phyloP scores from a whole-genome alignment of 2,329 filamentous ascomycete genomes.

The Fusarium sp. region DNA sequence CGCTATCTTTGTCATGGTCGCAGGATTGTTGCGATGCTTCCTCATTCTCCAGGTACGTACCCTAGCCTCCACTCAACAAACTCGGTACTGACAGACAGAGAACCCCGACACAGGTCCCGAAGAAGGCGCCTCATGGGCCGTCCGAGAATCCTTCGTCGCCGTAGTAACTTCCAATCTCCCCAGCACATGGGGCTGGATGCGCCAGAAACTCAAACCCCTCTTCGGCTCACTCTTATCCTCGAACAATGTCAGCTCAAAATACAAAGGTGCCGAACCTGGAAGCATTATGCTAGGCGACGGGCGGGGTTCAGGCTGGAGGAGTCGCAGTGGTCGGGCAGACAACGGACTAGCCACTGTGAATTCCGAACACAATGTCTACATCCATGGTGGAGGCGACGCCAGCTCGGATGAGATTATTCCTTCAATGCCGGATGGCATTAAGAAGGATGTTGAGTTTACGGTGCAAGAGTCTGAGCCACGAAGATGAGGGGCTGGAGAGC shows the following conservation, averaged over 20 bases:
- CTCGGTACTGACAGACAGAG: conserved; percentile 28
- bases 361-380: conserved; percentile 20
- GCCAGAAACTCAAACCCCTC: conserved; percentile 43
- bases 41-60: conserved; percentile 50
- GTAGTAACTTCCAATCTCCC: conserved; percentile 54
- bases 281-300: conserved; percentile 42
- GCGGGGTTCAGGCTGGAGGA: conserved; percentile 31
- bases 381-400: conserved; percentile 32
- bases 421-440: conserved; percentile 7
- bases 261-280: conserved; percentile 33
- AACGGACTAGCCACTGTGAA: not conserved
- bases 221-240: conserved; percentile 43
- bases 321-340: conserved; percentile 23
- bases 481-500: not conserved
- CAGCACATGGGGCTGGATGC: conserved; percentile 45
- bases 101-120: conserved; percentile 51
- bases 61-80: fast-evolving
- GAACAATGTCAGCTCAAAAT: conserved; percentile 31
- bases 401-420: conserved; percentile 41
- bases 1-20: conserved; percentile 54
- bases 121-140: conserved; percentile 52
- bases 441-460: conserved; percentile 39
- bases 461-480: conserved; percentile 18
- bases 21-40: conserved; percentile 51
- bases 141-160: conserved; percentile 55